Evolutionary conservation across 345 rosid species (phyloP), one percentile per base, ranked within the genome.

Genomic region (Psidium friedrichsthalianum): DNA sequence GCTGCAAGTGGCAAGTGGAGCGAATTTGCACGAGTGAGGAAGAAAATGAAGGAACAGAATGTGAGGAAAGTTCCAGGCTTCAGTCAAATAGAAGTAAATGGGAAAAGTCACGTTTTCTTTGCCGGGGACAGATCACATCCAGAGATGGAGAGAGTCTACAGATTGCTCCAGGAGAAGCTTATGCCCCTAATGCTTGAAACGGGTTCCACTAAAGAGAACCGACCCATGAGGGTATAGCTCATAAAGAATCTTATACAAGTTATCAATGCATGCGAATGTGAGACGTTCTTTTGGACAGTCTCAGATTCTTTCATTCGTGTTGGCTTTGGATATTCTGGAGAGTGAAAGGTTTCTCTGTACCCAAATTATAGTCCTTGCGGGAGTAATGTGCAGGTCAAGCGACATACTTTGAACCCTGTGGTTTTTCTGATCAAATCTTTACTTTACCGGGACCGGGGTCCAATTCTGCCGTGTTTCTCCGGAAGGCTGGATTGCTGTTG

Each of bases 41-140:
- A 89, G 85, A 87, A 86, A 88, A 89, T 90, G 91, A 90, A 89
- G 86, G 90, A 89, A 82, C 85, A 83, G 85, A 82, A 82, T 29
- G 89, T 86, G 84, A 90, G 86, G 91, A 90, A 91, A 87, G 88
- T 88, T 76, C 88, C 90, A 1, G 90, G 90, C 32, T 88, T 88
- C 84, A 90, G 92, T 85, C 88, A 88, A 81, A 88, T 90, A 82
- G 91, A 90, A 86, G 90, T 86, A 15, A 82, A 88, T 74, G 91
- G 90, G 58, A 87, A 87, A 86, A 88, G 56, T 59, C 88, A 83
- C 85, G 84, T 90, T 27, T 89, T 91, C 89, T 88, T 83, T 47
- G 88, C 82, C 1, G 87, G 90, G 47, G 93, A 91, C 83, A 89
- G 86, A 86, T 87, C 88, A 49, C 90, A 87, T 86, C 90, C 93